A percentile compares a stretch with the other conserved stretches of the same genome.
Conservation (phyloP, 2,329 filamentous ascomycete species). For the Penicillium sp. region DNA sequence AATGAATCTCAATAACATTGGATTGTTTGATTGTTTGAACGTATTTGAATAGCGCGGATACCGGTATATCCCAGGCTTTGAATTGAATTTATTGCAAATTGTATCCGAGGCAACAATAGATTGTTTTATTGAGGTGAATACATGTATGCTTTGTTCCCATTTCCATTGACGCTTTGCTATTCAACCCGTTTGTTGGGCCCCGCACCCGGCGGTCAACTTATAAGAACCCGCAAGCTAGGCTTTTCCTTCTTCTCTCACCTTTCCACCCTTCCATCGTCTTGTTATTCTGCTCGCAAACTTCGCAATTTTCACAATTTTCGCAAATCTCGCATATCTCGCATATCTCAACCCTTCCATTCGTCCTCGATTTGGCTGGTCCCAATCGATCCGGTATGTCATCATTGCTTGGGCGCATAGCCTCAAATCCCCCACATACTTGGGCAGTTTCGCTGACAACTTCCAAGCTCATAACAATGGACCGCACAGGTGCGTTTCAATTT, state of each 20-base stretch:
- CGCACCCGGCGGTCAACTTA: conserved; percentile 9
- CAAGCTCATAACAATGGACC: conserved; percentile 1
- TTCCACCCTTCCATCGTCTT: conserved; percentile 1
- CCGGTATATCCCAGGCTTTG: conserved; percentile 3
- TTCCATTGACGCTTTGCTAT: background rate
- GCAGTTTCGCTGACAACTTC: conserved; percentile 1
- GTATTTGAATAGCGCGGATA: conserved; percentile 3
- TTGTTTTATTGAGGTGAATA: background rate
- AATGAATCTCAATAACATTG: background rate
- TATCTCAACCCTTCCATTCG: background rate
- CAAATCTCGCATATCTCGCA: conserved; percentile 1
- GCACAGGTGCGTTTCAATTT: background rate
- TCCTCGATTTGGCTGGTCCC: conserved; percentile 8
- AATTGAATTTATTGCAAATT: background rate
- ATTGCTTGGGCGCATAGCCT: background rate
- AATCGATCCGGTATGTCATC: conserved; percentile 10
- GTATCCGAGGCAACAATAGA: background rate
- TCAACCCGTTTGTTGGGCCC: conserved; percentile 4
- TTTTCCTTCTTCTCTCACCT: conserved; percentile 1
- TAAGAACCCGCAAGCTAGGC: conserved; percentile 1
- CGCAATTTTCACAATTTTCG: background rate
- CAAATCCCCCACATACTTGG: background rate
- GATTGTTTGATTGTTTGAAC: background rate
- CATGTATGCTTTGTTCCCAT: background rate
- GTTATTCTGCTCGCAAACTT: conserved; percentile 1